A percentile compares a stretch with the other conserved stretches of the same genome.
These are phyloP conservation scores for Sphagnurus paluster DNA, from an alignment of 1,284 basidiomycete species.

Conservation along the genomic window DNA sequence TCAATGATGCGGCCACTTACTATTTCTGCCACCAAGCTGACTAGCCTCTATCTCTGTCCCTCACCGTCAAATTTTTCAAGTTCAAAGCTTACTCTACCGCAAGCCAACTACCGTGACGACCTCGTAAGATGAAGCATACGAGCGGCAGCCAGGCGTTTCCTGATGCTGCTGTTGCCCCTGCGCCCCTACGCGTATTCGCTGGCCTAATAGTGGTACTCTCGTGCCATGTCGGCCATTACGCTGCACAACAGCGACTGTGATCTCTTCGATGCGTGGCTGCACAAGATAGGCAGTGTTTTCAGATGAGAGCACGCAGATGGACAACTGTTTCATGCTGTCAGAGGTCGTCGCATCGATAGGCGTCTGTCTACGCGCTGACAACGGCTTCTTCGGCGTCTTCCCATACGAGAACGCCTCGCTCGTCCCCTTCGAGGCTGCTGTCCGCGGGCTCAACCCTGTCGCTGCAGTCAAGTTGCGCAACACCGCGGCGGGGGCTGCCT, in stretches of 20 bases:
- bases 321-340: constrained; percentile 47
- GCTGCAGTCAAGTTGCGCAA: constrained; percentile 81
- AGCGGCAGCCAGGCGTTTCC: neutral
- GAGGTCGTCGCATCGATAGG: constrained; percentile 51
- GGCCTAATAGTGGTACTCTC: constrained; percentile 3
- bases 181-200: neutral
- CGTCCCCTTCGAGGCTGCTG: constrained; percentile 70
- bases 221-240: constrained; percentile 30
- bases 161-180: too few relatives aligned
- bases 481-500: constrained; percentile 77
- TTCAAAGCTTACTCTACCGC: too few relatives aligned
- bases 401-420: constrained; percentile 70
- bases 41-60: too few relatives aligned
- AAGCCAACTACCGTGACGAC: too few relatives aligned
- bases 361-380: constrained; percentile 63
- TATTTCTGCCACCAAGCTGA: too few relatives aligned
- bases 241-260: constrained; percentile 43
- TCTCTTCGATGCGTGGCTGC: constrained; percentile 43
- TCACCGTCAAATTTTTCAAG: too few relatives aligned
- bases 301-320: constrained; percentile 45
- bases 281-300: constrained; percentile 46
- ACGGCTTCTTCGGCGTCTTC: constrained; percentile 67
- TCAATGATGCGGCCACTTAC: too few relatives aligned
- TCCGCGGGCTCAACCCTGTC: constrained; percentile 74
- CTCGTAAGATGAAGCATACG: too few relatives aligned